Evolutionary conservation across 345 rosid genomes (phyloP), one percentile per base, ranked within the genome.

Genomic region (Melaleuca quinquenervia): DNA sequence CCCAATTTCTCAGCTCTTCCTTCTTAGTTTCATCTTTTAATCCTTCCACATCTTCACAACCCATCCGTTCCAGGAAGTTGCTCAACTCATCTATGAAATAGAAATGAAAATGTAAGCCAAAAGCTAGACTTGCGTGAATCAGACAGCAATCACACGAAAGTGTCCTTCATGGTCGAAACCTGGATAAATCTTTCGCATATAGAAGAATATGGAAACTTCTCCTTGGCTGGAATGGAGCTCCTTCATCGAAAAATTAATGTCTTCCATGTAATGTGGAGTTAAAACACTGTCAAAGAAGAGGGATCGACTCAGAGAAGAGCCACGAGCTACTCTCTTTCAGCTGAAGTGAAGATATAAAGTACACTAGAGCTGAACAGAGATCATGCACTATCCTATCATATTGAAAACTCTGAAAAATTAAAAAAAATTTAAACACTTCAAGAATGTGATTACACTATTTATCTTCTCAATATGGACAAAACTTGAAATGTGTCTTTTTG

Each of bases 201-300:
- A 97, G 85, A 91, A 93, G 84, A 95, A 90, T 89, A 97, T 97
- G 75, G 99, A 92, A 87, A 93, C 98, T 58, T 92, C 91, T 82
- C 93, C 97, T 70, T 92, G 90, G 88, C 96, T 89, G 50, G 94
- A 92, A 83, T 91, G 91, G 84, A 97, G 95, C 87, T 97, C 99
- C 87, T 93, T 89, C 49, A 87, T 88, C 44, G 98, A 96, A 87
- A 62, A 97, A 86, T 92, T 95, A 74, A 97, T 88, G 88, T 97
- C 99, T 90, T 97, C 99, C 94, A 90, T 88, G 90, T 82, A 97
- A 87, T 97, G 97, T 8, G 98, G 99, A 87, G 99, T 97, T 86
- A 95, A 74, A 86, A 97, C 95, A 92, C 98, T 97, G 95, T 84
- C 89, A 24, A 62, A 87, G 51, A 90, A 85, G 87, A 83, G 84